phyloP scores from a whole-genome alignment of 1,284 basidiomycete species.

The Pseudozyma tsukubaensis region DNA sequence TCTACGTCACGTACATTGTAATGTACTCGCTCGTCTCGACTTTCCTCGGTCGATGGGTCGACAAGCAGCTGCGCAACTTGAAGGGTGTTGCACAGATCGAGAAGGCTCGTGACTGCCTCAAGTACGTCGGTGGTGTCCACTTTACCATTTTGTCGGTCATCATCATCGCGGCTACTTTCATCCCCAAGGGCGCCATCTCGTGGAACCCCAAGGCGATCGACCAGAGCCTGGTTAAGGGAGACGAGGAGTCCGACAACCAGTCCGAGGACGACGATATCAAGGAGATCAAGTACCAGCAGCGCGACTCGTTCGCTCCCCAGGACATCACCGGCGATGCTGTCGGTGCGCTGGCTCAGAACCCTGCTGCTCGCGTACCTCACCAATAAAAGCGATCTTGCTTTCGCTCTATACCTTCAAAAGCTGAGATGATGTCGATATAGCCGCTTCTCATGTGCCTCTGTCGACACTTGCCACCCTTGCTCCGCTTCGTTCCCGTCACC shows the following conservation, averaged over 20 bases:
- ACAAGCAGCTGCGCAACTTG: constrained; percentile 50
- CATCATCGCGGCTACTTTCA: constrained; percentile 67
- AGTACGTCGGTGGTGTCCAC: constrained; percentile 65
- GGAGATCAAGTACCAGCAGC: constrained; percentile 47
- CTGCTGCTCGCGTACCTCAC: constrained; percentile 39
- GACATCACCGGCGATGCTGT: constrained; percentile 43
- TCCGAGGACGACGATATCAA: constrained; percentile 34
- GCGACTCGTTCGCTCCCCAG: constrained; percentile 43
- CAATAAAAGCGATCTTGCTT: constrained; percentile 1
- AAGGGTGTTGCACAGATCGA: constrained; percentile 42
- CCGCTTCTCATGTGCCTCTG: too few species aligned
- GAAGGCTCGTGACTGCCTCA: constrained; percentile 56
- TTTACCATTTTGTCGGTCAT: constrained; percentile 68
- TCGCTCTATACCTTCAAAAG: not conserved
- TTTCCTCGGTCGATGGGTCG: constrained; percentile 69
- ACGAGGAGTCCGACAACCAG: constrained; percentile 50
- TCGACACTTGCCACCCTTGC: too few species aligned
- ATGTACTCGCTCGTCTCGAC: constrained; percentile 68
- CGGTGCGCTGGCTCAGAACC: constrained; percentile 48
- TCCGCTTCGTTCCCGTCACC: too few species aligned
- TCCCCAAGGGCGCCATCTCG: constrained; percentile 66
- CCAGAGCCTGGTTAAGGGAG: constrained; percentile 32
- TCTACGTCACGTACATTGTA: constrained; percentile 57
- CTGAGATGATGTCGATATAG: not conserved
- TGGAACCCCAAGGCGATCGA: constrained; percentile 69